These are phyloP conservation scores for Gryganskiella cystojenkinii DNA, from an alignment of 192 early-diverging fungal species.

Conservation along the genomic window DNA sequence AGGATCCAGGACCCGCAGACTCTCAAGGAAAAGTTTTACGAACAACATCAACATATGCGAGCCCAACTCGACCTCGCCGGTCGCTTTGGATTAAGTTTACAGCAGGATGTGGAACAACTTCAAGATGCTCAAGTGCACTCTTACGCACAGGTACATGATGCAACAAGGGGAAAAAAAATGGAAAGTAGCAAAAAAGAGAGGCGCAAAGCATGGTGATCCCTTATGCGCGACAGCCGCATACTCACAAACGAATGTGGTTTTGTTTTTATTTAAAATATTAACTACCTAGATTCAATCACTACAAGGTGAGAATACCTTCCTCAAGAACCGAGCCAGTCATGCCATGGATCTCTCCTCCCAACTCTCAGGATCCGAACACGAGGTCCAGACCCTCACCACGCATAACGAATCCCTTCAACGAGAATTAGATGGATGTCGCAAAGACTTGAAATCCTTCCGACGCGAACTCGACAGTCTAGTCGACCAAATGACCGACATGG, in stretches of 20 bases:
- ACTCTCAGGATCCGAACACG: slow-evolving; percentile 42
- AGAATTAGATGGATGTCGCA: slow-evolving; percentile 60
- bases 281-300: slow-evolving; percentile 40
- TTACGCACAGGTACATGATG: slow-evolving; percentile 39
- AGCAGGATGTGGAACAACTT: slow-evolving; percentile 51
- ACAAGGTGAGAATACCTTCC: slow-evolving; percentile 50
- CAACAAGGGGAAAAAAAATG: no score
- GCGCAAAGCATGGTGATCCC: neutral
- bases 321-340: slow-evolving; percentile 49
- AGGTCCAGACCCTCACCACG: slow-evolving; percentile 52
- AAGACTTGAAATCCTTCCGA: slow-evolving; percentile 64
- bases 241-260: neutral
- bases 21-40: slow-evolving; percentile 58
- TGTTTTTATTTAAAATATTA: slow-evolving; percentile 2
- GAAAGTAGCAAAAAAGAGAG: slow-evolving; percentile 6
- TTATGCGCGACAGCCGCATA: neutral
- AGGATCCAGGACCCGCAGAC: slow-evolving; percentile 23
- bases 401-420: slow-evolving; percentile 60
- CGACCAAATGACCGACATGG: slow-evolving; percentile 69
- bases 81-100: slow-evolving; percentile 63
- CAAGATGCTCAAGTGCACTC: slow-evolving; percentile 60
- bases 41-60: slow-evolving; percentile 59
- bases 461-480: slow-evolving; percentile 66
- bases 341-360: slow-evolving; percentile 51
- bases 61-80: slow-evolving; percentile 68